These are phyloP conservation scores for Glebionis coronaria DNA, from an alignment of 129 eudicot species.

Conservation along the genomic window DNA sequence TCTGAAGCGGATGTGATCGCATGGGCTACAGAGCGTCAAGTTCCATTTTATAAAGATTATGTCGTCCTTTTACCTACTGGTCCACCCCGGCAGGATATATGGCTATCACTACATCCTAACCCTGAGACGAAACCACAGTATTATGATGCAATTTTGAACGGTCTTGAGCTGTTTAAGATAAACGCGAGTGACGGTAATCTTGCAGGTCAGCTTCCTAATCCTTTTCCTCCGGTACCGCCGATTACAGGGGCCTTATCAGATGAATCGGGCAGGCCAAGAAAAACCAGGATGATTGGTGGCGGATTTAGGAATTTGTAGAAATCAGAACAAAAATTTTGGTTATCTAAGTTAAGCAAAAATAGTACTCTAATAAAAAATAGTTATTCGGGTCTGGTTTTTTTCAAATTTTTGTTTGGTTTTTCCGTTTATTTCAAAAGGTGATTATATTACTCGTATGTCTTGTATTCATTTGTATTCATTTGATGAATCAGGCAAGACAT, in stretches of 20 bases:
- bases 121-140: conserved; percentile 28
- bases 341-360: no score
- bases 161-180: conserved; percentile 73
- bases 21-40: conserved; percentile 40
- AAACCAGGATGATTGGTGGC: conserved; percentile 62
- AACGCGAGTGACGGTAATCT: conserved; percentile 53
- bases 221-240: no score
- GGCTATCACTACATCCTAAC: conserved; percentile 69
- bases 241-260: conserved; percentile 20
- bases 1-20: conserved; percentile 49
- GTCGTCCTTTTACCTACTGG: conserved; percentile 45
- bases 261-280: conserved; percentile 35
- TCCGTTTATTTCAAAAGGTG: no score
- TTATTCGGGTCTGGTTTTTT: no score
- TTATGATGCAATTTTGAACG: conserved; percentile 64
- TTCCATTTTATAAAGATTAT: conserved; percentile 54
- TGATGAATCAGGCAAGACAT: no score
- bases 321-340: no score
- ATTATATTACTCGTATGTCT: no score
- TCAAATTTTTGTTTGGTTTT: no score
- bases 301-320: no score
- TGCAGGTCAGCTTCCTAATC: conserved; percentile 80
- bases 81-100: conserved; percentile 51
- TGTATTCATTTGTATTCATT: no score
- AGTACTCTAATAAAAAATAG: no score